A percentile compares a stretch with the other conserved stretches of the same genome.
phyloP scores from a whole-genome alignment of 495 filamentous ascomycete species.

The Astrothelium macrocarpum region DNA sequence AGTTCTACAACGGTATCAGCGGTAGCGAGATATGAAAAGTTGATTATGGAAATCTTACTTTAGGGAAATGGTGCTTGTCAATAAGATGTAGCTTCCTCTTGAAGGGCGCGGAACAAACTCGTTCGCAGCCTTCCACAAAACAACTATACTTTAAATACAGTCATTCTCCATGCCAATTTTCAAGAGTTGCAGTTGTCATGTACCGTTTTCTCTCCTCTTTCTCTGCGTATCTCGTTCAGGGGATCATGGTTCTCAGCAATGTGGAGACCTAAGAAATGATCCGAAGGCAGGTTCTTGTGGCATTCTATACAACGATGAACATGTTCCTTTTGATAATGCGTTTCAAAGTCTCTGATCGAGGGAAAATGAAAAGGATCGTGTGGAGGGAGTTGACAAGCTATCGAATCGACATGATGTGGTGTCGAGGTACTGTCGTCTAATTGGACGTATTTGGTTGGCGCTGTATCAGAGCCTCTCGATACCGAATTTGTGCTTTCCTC shows the following conservation, averaged over 20 bases:
- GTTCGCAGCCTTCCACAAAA: constrained; percentile 81
- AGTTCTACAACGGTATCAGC: constrained; percentile 43
- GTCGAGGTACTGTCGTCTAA: constrained; percentile 6
- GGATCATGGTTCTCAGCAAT: constrained; percentile 90
- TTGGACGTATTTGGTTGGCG: constrained; percentile 28
- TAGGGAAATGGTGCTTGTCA: constrained; percentile 91
- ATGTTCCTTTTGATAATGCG: constrained; percentile 74
- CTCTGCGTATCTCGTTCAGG: constrained; percentile 56
- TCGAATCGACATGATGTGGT: constrained; percentile 43
- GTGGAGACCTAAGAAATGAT: constrained; percentile 65
- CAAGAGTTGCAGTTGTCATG: constrained; percentile 24
- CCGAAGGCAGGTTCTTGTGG: constrained; percentile 45
- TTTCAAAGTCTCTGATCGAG: constrained; percentile 74
- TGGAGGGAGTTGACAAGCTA: constrained; percentile 62
- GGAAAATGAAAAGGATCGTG: constrained; percentile 62
- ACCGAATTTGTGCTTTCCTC: not conserved
- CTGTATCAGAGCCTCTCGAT: not conserved
- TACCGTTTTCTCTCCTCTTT: constrained; percentile 80
- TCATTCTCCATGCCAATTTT: not conserved
- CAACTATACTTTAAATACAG: constrained; percentile 58
- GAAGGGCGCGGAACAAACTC: constrained; percentile 70
- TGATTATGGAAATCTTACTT: constrained; percentile 31
- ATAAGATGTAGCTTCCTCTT: constrained; percentile 81
- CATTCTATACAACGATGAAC: constrained; percentile 78
- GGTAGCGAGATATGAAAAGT: not conserved